phyloP scores from a whole-genome alignment of 169 alveolate genomes.

The Theileria annulata region DNA sequence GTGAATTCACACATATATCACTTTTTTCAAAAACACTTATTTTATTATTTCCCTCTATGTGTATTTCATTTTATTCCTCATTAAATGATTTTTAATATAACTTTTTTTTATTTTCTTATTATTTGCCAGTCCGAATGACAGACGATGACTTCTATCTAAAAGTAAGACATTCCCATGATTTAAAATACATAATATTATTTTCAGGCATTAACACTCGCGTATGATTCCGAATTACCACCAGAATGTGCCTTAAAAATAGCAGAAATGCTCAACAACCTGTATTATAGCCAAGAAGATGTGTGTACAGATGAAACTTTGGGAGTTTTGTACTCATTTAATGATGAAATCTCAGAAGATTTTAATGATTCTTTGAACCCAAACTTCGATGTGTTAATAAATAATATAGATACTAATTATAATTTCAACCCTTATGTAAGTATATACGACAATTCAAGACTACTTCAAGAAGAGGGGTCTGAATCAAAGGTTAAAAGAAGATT shows the following conservation, averaged over 20 bases:
- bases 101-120: background rate
- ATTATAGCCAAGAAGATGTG: background rate
- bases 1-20: no score
- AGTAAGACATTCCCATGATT: background rate
- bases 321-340: background rate
- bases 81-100: no score
- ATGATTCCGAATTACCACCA: slow-evolving; percentile 11
- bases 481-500: background rate
- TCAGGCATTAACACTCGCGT: background rate
- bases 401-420: background rate
- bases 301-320: background rate
- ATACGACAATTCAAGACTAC: slow-evolving; percentile 34
- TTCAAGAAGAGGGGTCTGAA: background rate
- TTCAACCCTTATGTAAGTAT: slow-evolving; percentile 29
- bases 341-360: slow-evolving; percentile 15
- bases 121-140: background rate
- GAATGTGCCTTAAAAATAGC: slow-evolving; percentile 24
- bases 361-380: slow-evolving; percentile 2
- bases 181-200: background rate
- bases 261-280: slow-evolving; percentile 9
- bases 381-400: slow-evolving; percentile 6
- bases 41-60: no score
- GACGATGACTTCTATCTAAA: background rate
- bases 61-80: no score
- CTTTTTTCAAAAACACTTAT: no score